These are phyloP conservation scores for Dipteronia dyeriana DNA, from an alignment of 345 rosid genomes.

Conservation along the genomic window DNA sequence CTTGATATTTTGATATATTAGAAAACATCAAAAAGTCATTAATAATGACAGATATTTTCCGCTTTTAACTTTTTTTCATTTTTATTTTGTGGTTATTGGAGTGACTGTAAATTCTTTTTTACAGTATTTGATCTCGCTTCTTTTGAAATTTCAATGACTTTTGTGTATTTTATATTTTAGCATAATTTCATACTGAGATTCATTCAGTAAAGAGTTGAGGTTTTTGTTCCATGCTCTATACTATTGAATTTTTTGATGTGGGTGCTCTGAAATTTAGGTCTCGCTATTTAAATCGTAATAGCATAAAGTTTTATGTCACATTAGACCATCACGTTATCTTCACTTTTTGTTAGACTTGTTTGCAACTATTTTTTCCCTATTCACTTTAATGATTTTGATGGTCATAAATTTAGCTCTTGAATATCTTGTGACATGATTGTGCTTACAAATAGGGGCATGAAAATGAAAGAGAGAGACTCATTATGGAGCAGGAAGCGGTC, in stretches of 20 bases:
- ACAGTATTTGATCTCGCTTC: neutral
- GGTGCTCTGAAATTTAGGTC: too few species aligned
- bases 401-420: slow-evolving; percentile 4
- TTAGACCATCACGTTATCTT: neutral
- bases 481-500: slow-evolving; percentile 87
- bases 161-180: neutral
- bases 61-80: neutral
- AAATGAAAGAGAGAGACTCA: slow-evolving; percentile 75
- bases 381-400: neutral
- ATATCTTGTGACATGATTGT: slow-evolving; percentile 20
- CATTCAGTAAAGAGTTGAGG: too few species aligned
- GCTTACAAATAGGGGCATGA: slow-evolving; percentile 54
- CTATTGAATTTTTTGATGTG: too few species aligned
- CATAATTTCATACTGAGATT: neutral
- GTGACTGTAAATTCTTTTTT: neutral
- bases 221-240: too few species aligned
- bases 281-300: neutral
- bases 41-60: neutral
- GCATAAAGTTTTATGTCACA: neutral
- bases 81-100: neutral
- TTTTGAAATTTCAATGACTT: neutral
- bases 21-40: neutral
- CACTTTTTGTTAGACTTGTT: neutral
- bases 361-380: neutral
- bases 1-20: neutral